phyloP scores from a whole-genome alignment of 345 rosid genomes.

The Pistacia atlantica region DNA sequence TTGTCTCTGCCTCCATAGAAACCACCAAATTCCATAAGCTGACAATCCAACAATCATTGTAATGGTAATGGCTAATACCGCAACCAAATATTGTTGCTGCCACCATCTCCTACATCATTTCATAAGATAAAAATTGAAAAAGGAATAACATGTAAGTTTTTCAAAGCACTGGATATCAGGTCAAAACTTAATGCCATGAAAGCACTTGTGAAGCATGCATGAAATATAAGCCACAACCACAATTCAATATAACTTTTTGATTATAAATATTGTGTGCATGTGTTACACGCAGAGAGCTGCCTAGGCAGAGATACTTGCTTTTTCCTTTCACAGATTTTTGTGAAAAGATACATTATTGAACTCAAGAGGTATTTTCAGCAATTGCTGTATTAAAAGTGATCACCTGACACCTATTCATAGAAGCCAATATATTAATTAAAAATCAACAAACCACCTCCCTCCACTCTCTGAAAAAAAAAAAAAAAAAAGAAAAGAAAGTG shows the following conservation, averaged over 20 bases:
- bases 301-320: too few relatives aligned
- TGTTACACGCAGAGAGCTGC: not conserved
- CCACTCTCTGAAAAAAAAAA: too few relatives aligned
- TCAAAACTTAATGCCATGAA: not conserved
- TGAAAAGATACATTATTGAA: not conserved
- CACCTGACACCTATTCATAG: too few relatives aligned
- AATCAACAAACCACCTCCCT: too few relatives aligned
- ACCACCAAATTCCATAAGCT: constrained; percentile 51
- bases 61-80: constrained; percentile 23
- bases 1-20: constrained; percentile 45
- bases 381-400: too few relatives aligned
- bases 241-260: not conserved
- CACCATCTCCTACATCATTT: constrained; percentile 61
- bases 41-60: constrained; percentile 31
- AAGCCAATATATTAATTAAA: too few relatives aligned
- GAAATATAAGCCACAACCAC: not conserved
- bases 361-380: not conserved
- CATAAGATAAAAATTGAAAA: not conserved
- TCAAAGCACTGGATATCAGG: not conserved
- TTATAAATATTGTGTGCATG: too few relatives aligned
- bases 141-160: not conserved
- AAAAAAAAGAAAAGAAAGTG: not conserved
- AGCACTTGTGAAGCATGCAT: not conserved
- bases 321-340: not conserved
- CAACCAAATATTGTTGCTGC: constrained; percentile 39